Evolutionary conservation across 345 rosid genomes (phyloP).

Genomic region (Eucalyptus sp.): DNA sequence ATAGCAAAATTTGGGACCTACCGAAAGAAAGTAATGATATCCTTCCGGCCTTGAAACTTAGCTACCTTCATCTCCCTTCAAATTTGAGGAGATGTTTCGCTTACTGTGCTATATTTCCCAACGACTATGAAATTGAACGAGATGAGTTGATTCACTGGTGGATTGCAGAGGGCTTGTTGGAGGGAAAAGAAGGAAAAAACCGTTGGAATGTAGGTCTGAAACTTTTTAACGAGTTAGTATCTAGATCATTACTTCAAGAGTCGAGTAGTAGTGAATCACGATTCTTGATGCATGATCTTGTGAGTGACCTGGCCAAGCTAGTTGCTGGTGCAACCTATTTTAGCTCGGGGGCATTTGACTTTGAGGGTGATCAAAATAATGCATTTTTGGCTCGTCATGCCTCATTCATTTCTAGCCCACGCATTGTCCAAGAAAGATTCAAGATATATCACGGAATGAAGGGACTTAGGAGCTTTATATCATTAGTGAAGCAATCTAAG

Average conservation of each 20-base stretch:
- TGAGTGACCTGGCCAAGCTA: not conserved
- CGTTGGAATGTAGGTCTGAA: not conserved
- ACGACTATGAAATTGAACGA: too few relatives aligned
- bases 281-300: not conserved
- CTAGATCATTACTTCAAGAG: not conserved
- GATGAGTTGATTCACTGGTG: not conserved
- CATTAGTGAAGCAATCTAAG: too few relatives aligned
- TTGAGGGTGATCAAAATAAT: not conserved
- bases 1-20: too few relatives aligned
- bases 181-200: not conserved
- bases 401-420: accelerated
- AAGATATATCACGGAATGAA: not conserved
- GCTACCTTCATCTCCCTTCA: too few relatives aligned
- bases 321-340: accelerated
- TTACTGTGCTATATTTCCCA: too few relatives aligned
- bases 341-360: accelerated
- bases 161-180: not conserved
- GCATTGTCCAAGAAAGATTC: not conserved
- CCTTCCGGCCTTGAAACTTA: too few relatives aligned
- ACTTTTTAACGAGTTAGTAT: not conserved
- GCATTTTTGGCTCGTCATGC: not conserved
- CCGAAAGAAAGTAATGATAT: too few relatives aligned
- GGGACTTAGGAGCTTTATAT: not conserved
- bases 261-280: not conserved
- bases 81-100: too few relatives aligned